Base-by-base conservation (phyloP, 2,329 filamentous ascomycete species). In the Fusarium bactridioides region DNA sequence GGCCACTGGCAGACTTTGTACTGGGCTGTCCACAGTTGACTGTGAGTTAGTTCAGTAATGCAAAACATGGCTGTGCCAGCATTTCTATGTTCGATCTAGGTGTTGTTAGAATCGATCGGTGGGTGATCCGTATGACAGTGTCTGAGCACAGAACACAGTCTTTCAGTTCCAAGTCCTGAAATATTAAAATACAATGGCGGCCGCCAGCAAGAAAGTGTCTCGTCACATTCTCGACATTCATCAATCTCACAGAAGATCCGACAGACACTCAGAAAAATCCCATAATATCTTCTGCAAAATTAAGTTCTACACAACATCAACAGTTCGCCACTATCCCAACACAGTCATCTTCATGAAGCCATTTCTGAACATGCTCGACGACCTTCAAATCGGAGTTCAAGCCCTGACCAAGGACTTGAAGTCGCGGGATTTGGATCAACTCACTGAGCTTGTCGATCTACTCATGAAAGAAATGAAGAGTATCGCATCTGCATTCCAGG, bases 341-440 rank as follows among this genome's bases (percentile, higher is more conserved):
- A 9, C 21, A 10, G 31, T 3, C 21, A 10, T 10, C 21, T 19
- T 10, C 16, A 50, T 33, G 47, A 6, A 33, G 3, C 23, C 47
- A 7, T 12, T 23, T 10, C 3, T 33, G 2, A 3, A 4, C 5
- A 5, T 13, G 3, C 21, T 50, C 5, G n/a, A 7, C 11, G 11
- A 5, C 4, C 8, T 50, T 3, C 11, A 33, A 4, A 2, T 4
- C 2, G 47, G 11, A 23, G 5, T 15, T 19, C 8, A 50, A 5
- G 4, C 16, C 8, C n/a, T 50, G 5, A 19, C 8, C 0, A 5
- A 10, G 29, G 47, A 50, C 16, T 23, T 50, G 15, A 33, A 33
- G 21, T 23, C 29, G 1, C n/a, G 3, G n/a, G 16, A 33, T 2
- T 0, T 50, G 11, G 4, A 23, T 8, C 3, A 33, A 18, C 4